phyloP scores from a whole-genome alignment of 169 alveolate species.

The Plasmodium gonderi region DNA sequence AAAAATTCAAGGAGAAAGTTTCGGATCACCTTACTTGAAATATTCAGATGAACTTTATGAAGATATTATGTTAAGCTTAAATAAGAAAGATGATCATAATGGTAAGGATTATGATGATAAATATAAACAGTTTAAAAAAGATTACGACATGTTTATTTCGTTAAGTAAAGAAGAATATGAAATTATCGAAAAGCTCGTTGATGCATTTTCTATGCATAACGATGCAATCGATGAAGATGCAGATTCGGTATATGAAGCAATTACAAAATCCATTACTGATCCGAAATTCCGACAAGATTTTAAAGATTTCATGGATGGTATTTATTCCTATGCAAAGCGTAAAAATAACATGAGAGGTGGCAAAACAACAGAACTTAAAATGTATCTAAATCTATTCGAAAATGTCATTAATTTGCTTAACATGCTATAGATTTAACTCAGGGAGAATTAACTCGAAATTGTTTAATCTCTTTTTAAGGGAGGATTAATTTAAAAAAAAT shows the following conservation, averaged over 20 bases:
- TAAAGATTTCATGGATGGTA: neutral
- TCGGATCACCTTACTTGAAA: neutral
- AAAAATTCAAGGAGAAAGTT: neutral
- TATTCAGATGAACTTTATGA: conserved; percentile 3
- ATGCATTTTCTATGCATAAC: neutral
- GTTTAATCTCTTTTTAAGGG: no score
- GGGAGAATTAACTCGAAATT: no score
- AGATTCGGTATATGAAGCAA: conserved; percentile 12
- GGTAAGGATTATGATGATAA: neutral
- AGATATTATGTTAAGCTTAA: neutral
- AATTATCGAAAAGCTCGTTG: conserved; percentile 4
- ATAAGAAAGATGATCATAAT: neutral
- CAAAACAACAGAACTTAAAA: neutral
- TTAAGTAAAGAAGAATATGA: conserved; percentile 18
- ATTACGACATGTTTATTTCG: conserved; percentile 8
- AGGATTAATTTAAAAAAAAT: no score
- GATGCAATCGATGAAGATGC: neutral
- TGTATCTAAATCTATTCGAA: neutral
- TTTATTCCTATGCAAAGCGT: neutral
- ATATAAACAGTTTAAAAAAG: conserved; percentile 19
- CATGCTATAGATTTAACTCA: neutral
- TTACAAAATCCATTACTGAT: conserved; percentile 29
- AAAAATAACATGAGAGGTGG: neutral
- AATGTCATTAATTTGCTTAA: neutral
- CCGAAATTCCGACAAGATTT: neutral